Percentiles rank a stretch among this genome's conserved stretches.
These are phyloP conservation scores for Aurifilum marmelostoma DNA, from an alignment of 2,329 filamentous ascomycete species.

Conservation along the genomic window DNA sequence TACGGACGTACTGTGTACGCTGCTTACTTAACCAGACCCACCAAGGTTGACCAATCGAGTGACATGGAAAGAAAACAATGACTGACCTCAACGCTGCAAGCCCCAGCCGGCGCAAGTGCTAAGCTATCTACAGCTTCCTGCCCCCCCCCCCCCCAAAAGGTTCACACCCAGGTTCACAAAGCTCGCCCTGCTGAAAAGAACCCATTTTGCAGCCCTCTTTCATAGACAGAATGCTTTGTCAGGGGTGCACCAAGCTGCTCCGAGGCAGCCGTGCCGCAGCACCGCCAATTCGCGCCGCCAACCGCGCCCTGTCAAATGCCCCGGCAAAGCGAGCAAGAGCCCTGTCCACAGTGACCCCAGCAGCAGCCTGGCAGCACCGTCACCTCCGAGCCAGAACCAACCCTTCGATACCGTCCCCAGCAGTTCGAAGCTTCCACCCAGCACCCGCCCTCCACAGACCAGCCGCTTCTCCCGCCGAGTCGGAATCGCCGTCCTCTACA, in stretches of 20 bases:
- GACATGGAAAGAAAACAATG: too few species aligned
- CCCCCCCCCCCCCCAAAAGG: too few species aligned
- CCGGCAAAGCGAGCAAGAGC: neutral
- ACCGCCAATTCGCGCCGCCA: neutral
- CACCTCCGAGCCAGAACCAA: neutral
- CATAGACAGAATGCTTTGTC: constrained; percentile 19
- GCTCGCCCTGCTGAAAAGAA: neutral
- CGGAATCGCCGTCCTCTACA: constrained; percentile 27
- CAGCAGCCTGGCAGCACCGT: neutral
- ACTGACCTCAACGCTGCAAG: too few species aligned
- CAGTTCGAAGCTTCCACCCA: constrained; percentile 26
- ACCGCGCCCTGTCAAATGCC: constrained; percentile 17
- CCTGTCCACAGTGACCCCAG: constrained; percentile 6
- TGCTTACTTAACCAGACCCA: constrained; percentile 19
- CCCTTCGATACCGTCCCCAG: neutral
- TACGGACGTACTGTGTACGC: too few species aligned
- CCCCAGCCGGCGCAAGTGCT: constrained; percentile 1
- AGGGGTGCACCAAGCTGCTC: constrained; percentile 19
- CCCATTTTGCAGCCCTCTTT: neutral
- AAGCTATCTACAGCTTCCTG: constrained; percentile 7
- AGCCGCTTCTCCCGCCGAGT: constrained; percentile 35
- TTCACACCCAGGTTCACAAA: neutral
- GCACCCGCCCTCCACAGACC: constrained; percentile 35
- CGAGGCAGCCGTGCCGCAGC: constrained; percentile 7
- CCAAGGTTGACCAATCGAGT: constrained; percentile 14